These are phyloP conservation scores for Phytophthora foliorum DNA, from an alignment of 352 stramenopile genomes.

Conservation along the genomic window DNA sequence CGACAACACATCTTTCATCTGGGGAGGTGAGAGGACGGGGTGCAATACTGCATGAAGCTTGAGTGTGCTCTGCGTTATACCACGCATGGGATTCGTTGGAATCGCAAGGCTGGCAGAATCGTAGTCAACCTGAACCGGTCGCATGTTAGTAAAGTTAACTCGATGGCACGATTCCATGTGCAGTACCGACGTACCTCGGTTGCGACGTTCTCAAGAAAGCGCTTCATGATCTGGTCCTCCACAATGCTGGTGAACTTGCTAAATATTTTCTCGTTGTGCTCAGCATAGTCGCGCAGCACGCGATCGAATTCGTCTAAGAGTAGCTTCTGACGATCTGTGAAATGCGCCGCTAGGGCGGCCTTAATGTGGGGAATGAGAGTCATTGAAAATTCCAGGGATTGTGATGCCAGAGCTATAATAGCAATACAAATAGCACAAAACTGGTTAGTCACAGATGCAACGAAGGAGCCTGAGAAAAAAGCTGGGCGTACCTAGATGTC, in stretches of 20 bases:
- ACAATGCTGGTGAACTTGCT: slow-evolving; percentile 98
- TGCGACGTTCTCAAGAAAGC: slow-evolving; percentile 84
- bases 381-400: slow-evolving; percentile 95
- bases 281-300: slow-evolving; percentile 95
- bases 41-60: slow-evolving; percentile 97
- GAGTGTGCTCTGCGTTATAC: slow-evolving; percentile 94
- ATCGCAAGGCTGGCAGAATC: slow-evolving; percentile 64
- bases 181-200: slow-evolving; percentile 50
- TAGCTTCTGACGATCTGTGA: slow-evolving; percentile 96
- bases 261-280: slow-evolving; percentile 98
- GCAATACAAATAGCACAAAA: slow-evolving; percentile 10
- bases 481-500: slow-evolving; percentile 88
- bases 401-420: slow-evolving; percentile 95
- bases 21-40: slow-evolving; percentile 92
- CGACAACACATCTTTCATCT: slow-evolving; percentile 97
- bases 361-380: slow-evolving; percentile 96
- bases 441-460: neutral
- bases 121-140: slow-evolving; percentile 73
- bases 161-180: slow-evolving; percentile 25
- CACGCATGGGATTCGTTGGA: slow-evolving; percentile 90
- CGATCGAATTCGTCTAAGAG: slow-evolving; percentile 97
- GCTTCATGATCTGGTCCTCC: slow-evolving; percentile 96
- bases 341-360: slow-evolving; percentile 94
- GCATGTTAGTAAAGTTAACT: slow-evolving; percentile 38
- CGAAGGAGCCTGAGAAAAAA: neutral